These are phyloP conservation scores for Suillus variegatus DNA, from an alignment of 768 basidiomycete species.

Conservation along the genomic window DNA sequence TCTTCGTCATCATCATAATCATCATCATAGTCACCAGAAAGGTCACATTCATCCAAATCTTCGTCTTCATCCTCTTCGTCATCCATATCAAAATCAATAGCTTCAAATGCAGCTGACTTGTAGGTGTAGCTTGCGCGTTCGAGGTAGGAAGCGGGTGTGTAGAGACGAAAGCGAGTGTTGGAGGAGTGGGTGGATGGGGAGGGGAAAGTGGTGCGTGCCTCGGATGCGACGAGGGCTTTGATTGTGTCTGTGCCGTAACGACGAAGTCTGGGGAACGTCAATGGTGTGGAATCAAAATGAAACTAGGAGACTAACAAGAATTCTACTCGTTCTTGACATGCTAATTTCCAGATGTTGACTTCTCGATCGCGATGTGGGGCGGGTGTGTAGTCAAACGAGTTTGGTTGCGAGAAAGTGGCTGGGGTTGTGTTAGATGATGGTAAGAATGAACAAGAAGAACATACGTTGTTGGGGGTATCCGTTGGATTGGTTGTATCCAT, in stretches of 20 bases:
- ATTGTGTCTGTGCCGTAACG: conserved; percentile 35
- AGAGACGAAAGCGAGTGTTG: conserved; percentile 28
- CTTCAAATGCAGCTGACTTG: conserved; percentile 24
- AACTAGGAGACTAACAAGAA: conserved; percentile 28
- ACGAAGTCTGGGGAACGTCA: conserved; percentile 22
- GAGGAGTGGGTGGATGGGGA: neutral
- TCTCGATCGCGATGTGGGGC: conserved; percentile 33
- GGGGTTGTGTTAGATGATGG: neutral
- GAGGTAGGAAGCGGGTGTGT: conserved; percentile 23
- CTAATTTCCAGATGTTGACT: conserved; percentile 37
- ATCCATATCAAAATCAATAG: conserved; percentile 31
- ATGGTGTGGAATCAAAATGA: conserved; percentile 1
- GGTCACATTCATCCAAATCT: conserved; percentile 31
- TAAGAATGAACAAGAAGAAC: too few species aligned
- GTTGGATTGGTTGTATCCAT: neutral
- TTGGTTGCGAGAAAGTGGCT: neutral
- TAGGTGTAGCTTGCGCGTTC: conserved; percentile 30
- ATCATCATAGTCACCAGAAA: conserved; percentile 11
- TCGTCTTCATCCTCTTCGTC: conserved; percentile 30
- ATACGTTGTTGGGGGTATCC: conserved; percentile 4
- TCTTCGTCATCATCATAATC: conserved; percentile 18
- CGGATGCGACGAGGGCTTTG: conserved; percentile 33
- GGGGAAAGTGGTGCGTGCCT: conserved; percentile 18
- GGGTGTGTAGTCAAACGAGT: conserved; percentile 16
- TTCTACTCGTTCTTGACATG: conserved; percentile 36